Evolutionary conservation across 768 basidiomycete species (phyloP).

Genomic region (Lanmaoa rubissima): DNA sequence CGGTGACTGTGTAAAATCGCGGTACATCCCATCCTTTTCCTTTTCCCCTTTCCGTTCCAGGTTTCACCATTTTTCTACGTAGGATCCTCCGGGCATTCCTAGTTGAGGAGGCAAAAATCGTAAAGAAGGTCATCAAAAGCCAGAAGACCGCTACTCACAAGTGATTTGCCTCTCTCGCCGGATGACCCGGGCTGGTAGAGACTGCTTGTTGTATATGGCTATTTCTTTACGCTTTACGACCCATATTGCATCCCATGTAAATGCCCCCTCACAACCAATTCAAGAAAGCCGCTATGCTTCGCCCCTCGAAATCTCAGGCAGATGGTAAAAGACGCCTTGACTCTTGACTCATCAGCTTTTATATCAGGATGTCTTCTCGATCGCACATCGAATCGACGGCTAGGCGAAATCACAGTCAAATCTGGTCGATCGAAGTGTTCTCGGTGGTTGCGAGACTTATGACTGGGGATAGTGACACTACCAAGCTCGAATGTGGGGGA

Average conservation of each 20-base stretch:
- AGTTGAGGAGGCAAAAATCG: constrained; percentile 99
- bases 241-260: constrained; percentile 24
- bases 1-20: constrained; percentile 91
- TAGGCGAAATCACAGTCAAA: not conserved
- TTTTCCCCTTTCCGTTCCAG: not conserved
- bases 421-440: not conserved
- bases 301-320: not conserved
- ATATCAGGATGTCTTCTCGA: not conserved
- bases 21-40: constrained; percentile 50
- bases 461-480: not conserved
- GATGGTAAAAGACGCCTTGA: too few relatives aligned
- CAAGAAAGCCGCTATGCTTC: constrained; percentile 8
- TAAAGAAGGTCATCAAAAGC: constrained; percentile 98
- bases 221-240: constrained; percentile 11
- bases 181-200: not conserved
- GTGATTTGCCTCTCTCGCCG: constrained; percentile 11
- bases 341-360: not conserved
- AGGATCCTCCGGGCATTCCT: constrained; percentile 98
- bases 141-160: constrained; percentile 39
- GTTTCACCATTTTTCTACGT: not conserved
- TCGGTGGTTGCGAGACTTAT: not conserved
- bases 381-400: not conserved
- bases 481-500: not conserved
- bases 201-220: constrained; percentile 12
- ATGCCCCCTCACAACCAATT: constrained; percentile 8